phyloP scores from a whole-genome alignment of 1,284 basidiomycete genomes.

The Tilletia horrida region DNA sequence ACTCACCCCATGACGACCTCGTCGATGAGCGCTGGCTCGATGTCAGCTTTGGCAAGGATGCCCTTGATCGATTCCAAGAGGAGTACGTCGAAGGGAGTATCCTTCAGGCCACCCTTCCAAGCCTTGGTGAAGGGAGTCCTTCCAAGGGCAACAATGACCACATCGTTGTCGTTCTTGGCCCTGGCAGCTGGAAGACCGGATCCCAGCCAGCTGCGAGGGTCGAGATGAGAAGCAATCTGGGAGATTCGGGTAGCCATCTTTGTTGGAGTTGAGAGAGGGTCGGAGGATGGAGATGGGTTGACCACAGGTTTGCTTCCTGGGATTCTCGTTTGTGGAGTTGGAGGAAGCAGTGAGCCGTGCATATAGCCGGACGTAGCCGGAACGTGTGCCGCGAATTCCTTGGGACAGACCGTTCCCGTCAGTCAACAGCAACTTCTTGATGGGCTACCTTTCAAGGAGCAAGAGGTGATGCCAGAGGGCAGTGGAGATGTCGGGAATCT shows the following conservation, averaged over 20 bases:
- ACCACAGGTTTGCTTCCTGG: too few relatives aligned
- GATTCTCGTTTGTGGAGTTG: too few relatives aligned
- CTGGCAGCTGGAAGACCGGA: constrained; percentile 40
- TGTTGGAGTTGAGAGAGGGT: background rate
- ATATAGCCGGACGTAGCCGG: too few relatives aligned
- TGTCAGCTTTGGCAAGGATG: constrained; percentile 63
- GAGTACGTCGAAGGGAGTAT: constrained; percentile 60
- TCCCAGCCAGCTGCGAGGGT: constrained; percentile 45
- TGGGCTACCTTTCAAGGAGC: too few relatives aligned
- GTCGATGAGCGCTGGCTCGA: constrained; percentile 69
- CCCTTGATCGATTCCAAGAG: constrained; percentile 58
- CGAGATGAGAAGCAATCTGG: constrained; percentile 46
- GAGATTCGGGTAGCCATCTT: constrained; percentile 37
- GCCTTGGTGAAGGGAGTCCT: constrained; percentile 74
- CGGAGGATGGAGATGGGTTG: background rate
- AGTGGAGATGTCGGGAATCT: background rate
- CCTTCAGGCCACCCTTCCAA: constrained; percentile 74
- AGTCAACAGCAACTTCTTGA: too few relatives aligned
- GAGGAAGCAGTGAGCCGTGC: too few relatives aligned
- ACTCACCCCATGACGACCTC: constrained; percentile 69
- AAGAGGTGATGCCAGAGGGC: background rate
- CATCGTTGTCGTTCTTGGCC: constrained; percentile 46
- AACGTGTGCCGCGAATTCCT: too few relatives aligned
- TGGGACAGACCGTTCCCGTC: too few relatives aligned
- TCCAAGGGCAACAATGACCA: constrained; percentile 76